Percentiles rank a stretch among this genome's conserved stretches.
Conservation (phyloP, 306 rosid genomes). For the Delonix regia region DNA sequence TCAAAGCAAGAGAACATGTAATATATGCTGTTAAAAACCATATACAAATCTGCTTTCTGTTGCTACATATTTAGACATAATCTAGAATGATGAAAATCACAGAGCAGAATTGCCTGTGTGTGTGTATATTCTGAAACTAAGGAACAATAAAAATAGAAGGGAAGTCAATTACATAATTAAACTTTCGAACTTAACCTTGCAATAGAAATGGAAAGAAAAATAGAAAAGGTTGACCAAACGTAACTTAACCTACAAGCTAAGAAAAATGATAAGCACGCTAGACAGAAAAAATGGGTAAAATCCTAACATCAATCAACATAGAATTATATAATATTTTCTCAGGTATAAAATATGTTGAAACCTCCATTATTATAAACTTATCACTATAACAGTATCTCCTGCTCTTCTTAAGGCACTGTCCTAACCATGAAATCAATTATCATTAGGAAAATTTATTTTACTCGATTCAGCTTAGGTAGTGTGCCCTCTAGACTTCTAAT, state of each 20-base stretch:
- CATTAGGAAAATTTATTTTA: slow-evolving; percentile 19
- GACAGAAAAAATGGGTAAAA: too few species aligned
- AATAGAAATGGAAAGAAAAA: too few species aligned
- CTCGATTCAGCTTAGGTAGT: not conserved
- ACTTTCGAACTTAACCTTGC: too few species aligned
- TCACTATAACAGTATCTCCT: not conserved
- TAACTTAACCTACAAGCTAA: too few species aligned
- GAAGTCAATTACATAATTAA: too few species aligned
- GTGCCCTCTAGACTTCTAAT: not conserved
- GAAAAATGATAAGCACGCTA: too few species aligned
- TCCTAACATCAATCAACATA: too few species aligned
- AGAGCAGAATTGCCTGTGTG: too few species aligned
- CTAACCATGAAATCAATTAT: slow-evolving; percentile 5
- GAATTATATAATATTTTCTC: not conserved
- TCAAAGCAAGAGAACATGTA: not conserved
- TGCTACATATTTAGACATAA: slow-evolving; percentile 18
- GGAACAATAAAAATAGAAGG: too few species aligned
- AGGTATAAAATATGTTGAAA: not conserved
- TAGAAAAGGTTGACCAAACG: too few species aligned
- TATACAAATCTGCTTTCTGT: not conserved
- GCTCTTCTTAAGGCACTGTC: not conserved
- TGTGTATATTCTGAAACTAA: too few species aligned
- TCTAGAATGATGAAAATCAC: too few species aligned
- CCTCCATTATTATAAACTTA: not conserved
- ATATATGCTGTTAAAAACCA: slow-evolving; percentile 15